These are phyloP conservation scores for Russula lepida DNA, from an alignment of 768 basidiomycete genomes.

Conservation along the genomic window DNA sequence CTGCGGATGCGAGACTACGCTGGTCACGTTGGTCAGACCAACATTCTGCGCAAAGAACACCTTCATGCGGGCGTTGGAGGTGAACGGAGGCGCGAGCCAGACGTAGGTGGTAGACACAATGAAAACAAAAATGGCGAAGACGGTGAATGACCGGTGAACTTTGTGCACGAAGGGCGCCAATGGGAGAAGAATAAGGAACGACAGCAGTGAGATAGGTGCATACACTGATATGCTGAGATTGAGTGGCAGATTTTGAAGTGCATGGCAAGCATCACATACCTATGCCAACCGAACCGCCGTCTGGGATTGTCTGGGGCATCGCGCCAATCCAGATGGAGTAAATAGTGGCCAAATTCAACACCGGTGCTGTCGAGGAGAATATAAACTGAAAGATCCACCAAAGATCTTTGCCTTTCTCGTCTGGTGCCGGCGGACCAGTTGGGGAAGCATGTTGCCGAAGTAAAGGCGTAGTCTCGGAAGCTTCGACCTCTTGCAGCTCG, in stretches of 20 bases:
- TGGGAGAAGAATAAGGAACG: conserved; percentile 47
- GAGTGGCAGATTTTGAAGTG: neutral
- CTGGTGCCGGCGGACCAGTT: neutral
- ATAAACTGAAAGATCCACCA: conserved; percentile 58
- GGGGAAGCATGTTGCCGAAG: neutral
- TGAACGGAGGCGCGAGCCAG: conserved; percentile 52
- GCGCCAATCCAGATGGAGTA: conserved; percentile 36
- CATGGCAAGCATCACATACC: conserved; percentile 34
- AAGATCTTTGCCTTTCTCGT: conserved; percentile 22
- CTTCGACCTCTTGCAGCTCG: conserved; percentile 15
- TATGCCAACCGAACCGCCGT: conserved; percentile 44
- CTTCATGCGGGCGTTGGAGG: conserved; percentile 51
- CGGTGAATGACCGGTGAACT: conserved; percentile 34
- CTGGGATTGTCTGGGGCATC: conserved; percentile 49
- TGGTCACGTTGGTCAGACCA: conserved; percentile 28
- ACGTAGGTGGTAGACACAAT: conserved; percentile 32
- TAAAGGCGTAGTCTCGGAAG: conserved; percentile 16
- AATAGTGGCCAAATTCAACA: conserved; percentile 44
- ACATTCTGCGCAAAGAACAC: conserved; percentile 62
- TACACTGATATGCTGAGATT: conserved; percentile 39
- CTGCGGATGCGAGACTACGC: conserved; percentile 1
- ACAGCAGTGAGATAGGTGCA: conserved; percentile 35
- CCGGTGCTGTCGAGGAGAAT: conserved; percentile 43
- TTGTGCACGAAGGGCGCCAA: conserved; percentile 57
- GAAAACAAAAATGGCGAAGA: conserved; percentile 35